Percentiles rank a stretch among this genome's conserved stretches.
phyloP scores from a whole-genome alignment of 345 rosid genomes.

The Syzygium grande region DNA sequence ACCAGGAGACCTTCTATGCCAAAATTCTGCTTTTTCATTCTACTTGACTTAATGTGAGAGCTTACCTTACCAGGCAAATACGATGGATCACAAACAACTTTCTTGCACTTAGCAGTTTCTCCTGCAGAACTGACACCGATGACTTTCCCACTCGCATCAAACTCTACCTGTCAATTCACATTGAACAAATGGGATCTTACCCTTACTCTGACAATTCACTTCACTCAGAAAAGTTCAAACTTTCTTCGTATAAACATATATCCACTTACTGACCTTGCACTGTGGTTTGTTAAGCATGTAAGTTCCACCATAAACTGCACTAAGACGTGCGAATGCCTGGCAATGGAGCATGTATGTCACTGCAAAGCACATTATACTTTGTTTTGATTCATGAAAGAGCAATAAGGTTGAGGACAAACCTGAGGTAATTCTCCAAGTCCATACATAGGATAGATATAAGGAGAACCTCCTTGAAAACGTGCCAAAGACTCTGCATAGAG shows the following conservation, averaged over 20 bases:
- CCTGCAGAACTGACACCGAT: conserved; percentile 76
- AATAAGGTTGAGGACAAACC: conserved; percentile 26
- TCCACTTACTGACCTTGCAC: conserved; percentile 51
- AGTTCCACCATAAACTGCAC: conserved; percentile 93
- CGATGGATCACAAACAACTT: conserved; percentile 88
- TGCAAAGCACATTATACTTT: conserved; percentile 1
- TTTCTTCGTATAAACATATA: neutral
- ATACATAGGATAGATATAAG: conserved; percentile 80
- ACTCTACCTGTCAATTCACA: conserved; percentile 51
- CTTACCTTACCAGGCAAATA: conserved; percentile 76
- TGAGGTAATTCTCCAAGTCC: conserved; percentile 93
- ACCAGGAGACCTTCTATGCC: neutral
- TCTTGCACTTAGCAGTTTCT: conserved; percentile 94
- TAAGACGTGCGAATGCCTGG: conserved; percentile 89
- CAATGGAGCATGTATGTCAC: neutral
- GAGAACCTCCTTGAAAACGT: conserved; percentile 93
- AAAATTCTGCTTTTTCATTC: neutral
- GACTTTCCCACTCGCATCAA: conserved; percentile 61
- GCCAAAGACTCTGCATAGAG: conserved; percentile 89
- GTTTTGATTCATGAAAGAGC: neutral
- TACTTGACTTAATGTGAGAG: neutral
- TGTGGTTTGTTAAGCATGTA: conserved; percentile 98
- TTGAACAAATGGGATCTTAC: neutral
- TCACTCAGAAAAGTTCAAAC: neutral
- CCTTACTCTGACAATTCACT: neutral